Evolutionary conservation across 495 filamentous ascomycete genomes (phyloP).

Genomic region (Annulohypoxylon moriforme): DNA sequence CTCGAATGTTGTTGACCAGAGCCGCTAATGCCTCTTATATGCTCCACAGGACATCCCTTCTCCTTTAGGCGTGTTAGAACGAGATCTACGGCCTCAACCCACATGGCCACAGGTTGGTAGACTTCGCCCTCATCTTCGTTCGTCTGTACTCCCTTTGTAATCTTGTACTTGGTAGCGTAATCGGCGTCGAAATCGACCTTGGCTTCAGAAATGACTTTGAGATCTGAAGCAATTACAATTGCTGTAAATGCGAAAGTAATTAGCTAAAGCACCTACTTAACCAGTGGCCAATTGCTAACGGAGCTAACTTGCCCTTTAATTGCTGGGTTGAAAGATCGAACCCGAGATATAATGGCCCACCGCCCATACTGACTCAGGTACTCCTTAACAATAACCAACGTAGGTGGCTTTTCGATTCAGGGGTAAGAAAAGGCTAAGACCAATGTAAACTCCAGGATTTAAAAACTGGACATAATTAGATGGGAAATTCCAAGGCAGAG

Average conservation of each 20-base stretch:
- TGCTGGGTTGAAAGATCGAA: slow-evolving; percentile 98
- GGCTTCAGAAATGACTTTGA: slow-evolving; percentile 79
- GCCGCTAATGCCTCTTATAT: slow-evolving; percentile 84
- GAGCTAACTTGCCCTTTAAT: slow-evolving; percentile 74
- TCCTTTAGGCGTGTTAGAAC: slow-evolving; percentile 78
- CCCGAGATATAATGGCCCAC: slow-evolving; percentile 81
- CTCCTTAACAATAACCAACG: background rate
- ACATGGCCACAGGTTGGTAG: slow-evolving; percentile 91
- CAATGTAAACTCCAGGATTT: background rate
- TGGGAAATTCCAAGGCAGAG: background rate
- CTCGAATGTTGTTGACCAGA: slow-evolving; percentile 98
- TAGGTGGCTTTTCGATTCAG: background rate
- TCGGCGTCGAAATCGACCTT: slow-evolving; percentile 80
- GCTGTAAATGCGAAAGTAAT: slow-evolving; percentile 52
- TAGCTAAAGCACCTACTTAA: background rate
- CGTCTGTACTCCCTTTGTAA: slow-evolving; percentile 86
- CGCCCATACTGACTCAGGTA: slow-evolving; percentile 52
- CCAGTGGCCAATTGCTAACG: background rate
- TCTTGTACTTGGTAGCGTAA: slow-evolving; percentile 80
- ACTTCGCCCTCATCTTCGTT: slow-evolving; percentile 87
- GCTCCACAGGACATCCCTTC: slow-evolving; percentile 78
- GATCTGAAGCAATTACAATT: slow-evolving; percentile 81
- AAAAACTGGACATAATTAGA: background rate
- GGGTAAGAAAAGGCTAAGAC: background rate
- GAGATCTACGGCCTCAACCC: slow-evolving; percentile 90